A percentile compares a stretch with the other conserved stretches of the same genome.
phyloP scores from a whole-genome alignment of 139 green algal species.

The Haematococcus sp. region DNA sequence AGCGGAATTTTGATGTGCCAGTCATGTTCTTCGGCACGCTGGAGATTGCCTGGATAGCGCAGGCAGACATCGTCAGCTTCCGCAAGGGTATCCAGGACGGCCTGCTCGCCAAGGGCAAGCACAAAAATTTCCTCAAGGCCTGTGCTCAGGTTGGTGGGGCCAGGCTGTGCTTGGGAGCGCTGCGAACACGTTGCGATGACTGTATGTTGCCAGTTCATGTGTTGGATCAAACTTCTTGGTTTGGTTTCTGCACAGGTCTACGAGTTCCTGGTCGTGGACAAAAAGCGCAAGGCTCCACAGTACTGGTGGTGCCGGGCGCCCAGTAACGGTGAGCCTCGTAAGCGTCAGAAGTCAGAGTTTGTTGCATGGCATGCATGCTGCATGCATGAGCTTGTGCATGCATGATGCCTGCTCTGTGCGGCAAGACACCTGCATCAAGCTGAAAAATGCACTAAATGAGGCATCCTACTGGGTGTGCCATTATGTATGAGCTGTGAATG shows the following conservation, averaged over 20 bases:
- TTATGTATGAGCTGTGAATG: too few relatives aligned
- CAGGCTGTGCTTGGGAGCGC: not conserved
- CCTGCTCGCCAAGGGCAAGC: constrained; percentile 44
- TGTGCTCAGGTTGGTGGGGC: constrained; percentile 16
- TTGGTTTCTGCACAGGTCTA: constrained; percentile 36
- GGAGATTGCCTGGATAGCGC: constrained; percentile 65
- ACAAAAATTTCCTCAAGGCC: constrained; percentile 44
- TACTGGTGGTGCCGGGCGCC: constrained; percentile 63
- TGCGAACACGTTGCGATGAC: not conserved
- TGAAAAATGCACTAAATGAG: too few relatives aligned
- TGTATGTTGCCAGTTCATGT: not conserved
- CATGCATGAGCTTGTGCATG: not conserved
- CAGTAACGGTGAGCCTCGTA: constrained; percentile 17
- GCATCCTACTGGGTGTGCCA: too few relatives aligned
- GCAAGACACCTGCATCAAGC: too few relatives aligned
- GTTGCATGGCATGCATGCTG: not conserved
- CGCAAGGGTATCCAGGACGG: constrained; percentile 42
- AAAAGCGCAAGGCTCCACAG: constrained; percentile 43
- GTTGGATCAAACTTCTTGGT: not conserved
- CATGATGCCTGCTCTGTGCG: not conserved
- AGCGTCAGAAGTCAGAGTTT: not conserved
- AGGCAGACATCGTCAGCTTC: constrained; percentile 38
- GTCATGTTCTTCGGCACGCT: constrained; percentile 77
- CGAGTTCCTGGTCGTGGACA: constrained; percentile 45
- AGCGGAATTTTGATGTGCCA: constrained; percentile 17